A percentile compares a stretch with the other conserved stretches of the same genome.
phyloP scores from a whole-genome alignment of 2,329 filamentous ascomycete species.

The Epichloe typhina region DNA sequence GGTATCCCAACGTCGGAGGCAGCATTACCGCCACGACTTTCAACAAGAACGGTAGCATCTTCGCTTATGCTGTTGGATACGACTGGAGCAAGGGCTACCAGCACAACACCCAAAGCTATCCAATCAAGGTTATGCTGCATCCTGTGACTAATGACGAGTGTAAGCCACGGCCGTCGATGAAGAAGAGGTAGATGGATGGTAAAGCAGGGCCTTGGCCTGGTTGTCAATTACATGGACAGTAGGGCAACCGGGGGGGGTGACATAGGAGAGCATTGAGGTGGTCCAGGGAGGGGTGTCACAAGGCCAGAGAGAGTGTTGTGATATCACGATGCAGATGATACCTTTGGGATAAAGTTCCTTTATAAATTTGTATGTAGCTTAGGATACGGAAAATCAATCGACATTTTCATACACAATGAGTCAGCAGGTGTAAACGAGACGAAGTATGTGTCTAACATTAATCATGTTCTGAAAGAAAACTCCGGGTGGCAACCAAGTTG shows the following conservation, averaged over 20 bases:
- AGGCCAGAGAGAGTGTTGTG: neutral
- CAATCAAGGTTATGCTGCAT: constrained; percentile 78
- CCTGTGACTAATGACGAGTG: constrained; percentile 52
- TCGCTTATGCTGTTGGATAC: constrained; percentile 84
- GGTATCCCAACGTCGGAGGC: constrained; percentile 72
- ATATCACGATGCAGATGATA: neutral
- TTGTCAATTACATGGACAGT: neutral
- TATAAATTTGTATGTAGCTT: constrained; percentile 5
- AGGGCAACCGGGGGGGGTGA: neutral
- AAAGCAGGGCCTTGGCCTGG: neutral
- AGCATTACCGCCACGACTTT: constrained; percentile 89
- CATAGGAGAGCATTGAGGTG: neutral
- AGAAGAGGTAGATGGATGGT: constrained; percentile 38
- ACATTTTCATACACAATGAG: neutral
- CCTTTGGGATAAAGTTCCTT: neutral
- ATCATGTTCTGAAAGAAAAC: too few relatives aligned
- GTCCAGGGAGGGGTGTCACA: neutral
- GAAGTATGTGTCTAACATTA: too few relatives aligned
- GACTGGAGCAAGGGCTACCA: constrained; percentile 98
- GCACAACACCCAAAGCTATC: constrained; percentile 60
- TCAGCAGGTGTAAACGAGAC: too few relatives aligned
- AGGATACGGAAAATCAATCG: neutral
- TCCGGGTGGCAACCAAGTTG: neutral
- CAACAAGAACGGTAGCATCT: constrained; percentile 71
- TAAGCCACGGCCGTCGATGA: constrained; percentile 45